A percentile compares a stretch with the other conserved stretches of the same genome.
These are phyloP conservation scores for Beauveria brongniartii DNA, from an alignment of 2,329 filamentous ascomycete species.

Conservation along the genomic window DNA sequence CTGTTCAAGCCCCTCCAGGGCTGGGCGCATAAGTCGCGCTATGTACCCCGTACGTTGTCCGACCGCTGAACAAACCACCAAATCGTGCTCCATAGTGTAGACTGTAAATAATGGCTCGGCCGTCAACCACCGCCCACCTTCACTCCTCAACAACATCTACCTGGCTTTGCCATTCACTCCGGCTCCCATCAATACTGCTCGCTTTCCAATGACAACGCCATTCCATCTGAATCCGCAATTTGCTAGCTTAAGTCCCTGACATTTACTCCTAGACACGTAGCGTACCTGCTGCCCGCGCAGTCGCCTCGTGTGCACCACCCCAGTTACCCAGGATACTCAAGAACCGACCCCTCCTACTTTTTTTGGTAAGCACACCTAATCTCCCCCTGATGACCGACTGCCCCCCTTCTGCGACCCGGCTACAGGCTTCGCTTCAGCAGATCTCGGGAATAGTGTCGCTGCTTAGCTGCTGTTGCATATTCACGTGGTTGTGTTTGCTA, in stretches of 20 bases:
- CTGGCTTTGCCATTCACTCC: conserved; percentile 2
- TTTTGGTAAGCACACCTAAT: conserved; percentile 9
- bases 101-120: conserved; percentile 1
- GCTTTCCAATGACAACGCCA: conserved; percentile 9
- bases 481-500: not conserved
- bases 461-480: not conserved
- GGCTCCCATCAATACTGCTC: not conserved
- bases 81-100: not conserved
- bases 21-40: not conserved
- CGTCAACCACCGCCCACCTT: not conserved
- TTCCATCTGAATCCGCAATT: not conserved
- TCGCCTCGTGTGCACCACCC: not conserved
- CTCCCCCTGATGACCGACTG: conserved; percentile 4
- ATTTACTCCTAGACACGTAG: conserved; percentile 4
- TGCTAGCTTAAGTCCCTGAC: conserved; percentile 8
- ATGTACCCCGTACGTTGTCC: not conserved
- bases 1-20: not conserved
- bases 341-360: conserved; percentile 10
- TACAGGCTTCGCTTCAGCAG: not conserved
- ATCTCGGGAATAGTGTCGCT: not conserved
- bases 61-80: not conserved
- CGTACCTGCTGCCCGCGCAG: conserved; percentile 3
- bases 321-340: not conserved
- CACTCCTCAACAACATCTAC: not conserved
- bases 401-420: not conserved